Evolutionary conservation across 345 rosid species (phyloP), one percentile per base, ranked within the genome.

Genomic region (Trapa bicornis): DNA sequence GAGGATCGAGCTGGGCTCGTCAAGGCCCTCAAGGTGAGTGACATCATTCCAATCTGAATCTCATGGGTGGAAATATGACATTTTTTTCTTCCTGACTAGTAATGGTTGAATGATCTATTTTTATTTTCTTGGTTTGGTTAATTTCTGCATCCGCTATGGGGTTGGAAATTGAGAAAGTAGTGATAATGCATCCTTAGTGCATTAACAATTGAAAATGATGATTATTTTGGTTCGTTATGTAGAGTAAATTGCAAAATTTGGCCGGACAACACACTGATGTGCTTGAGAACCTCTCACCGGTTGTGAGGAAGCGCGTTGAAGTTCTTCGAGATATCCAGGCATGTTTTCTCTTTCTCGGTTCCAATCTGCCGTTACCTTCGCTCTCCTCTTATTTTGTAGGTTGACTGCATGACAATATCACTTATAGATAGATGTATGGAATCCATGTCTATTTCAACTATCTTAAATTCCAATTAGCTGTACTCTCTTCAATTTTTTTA

Each of bases 251-350:
- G 53, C 89, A 90, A 77, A 85, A 67, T 72, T 80, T 93, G 73
- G 94, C 94, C 54, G 97, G 92, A 6, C 85, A 85, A 69, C 91
- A 90, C 73, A 52, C 86, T 16, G 96, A 86, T 72, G 74, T 86
- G 64, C 82, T 94, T 35, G 96, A 87, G 85, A 86, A 58, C 62
- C 74, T 91, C 63, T 50, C 83, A 3, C 92, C 93, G 0, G 37
- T 12, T 17, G 90, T 91, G 63, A 82, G 91, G 80, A 85, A 91
- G 82, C 97, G 99, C 45, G 99, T 95, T 1, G 96, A 91, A 70
- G 77, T 71, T 78, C 96, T 95, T 17, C 83, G 92, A 72, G 97
- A 84, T 83, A 87, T 95, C 67, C 99, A 95, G 89, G 99, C 66
- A 70, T 45, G 74, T 54, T n/a, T 33, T 16, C 45, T 36, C 50